Percentiles rank a stretch among this genome's conserved stretches.
phyloP scores from a whole-genome alignment of 2,329 filamentous ascomycete species.

The Berkeleyomyces rouxiae region DNA sequence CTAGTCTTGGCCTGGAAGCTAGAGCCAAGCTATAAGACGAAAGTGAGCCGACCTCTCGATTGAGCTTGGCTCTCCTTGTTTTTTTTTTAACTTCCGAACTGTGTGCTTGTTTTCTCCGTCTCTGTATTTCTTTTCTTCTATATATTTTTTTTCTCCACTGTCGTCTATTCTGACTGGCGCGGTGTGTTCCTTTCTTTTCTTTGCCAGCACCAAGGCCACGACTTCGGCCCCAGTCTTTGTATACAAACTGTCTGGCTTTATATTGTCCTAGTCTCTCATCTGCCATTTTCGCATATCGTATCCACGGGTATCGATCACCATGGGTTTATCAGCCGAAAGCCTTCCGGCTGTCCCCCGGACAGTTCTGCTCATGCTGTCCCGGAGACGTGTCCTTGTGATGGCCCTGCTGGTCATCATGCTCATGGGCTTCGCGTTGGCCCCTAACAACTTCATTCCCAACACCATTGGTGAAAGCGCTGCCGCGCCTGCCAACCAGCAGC shows the following conservation, averaged over 20 bases:
- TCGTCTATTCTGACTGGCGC: not conserved
- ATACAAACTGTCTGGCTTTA: not conserved
- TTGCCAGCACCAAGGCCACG: not conserved
- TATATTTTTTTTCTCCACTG: not conserved
- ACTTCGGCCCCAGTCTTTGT: not conserved
- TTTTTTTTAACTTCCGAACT: not conserved
- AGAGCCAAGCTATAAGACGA: conserved; percentile 4
- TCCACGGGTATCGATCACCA: not conserved
- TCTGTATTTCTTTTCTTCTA: not conserved
- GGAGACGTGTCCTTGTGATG: conserved; percentile 10
- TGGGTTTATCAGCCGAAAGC: conserved; percentile 6
- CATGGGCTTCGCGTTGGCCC: conserved; percentile 9
- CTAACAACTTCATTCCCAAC: conserved; percentile 6
- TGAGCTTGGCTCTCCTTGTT: not conserved
- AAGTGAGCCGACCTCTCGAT: not conserved
- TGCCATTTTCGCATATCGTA: not conserved
- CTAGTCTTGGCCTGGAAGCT: not conserved
- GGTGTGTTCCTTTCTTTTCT: not conserved
- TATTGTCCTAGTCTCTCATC: not conserved
- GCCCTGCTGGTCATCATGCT: conserved; percentile 10
- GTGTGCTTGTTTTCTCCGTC: not conserved
- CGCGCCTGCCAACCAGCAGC: conserved; percentile 12
- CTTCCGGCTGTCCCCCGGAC: conserved; percentile 4
- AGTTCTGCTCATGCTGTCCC: conserved; percentile 9
- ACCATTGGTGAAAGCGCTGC: not conserved